Conservation (phyloP, 805 yeast genomes). For the Saccharomycodes ludwigii region DNA sequence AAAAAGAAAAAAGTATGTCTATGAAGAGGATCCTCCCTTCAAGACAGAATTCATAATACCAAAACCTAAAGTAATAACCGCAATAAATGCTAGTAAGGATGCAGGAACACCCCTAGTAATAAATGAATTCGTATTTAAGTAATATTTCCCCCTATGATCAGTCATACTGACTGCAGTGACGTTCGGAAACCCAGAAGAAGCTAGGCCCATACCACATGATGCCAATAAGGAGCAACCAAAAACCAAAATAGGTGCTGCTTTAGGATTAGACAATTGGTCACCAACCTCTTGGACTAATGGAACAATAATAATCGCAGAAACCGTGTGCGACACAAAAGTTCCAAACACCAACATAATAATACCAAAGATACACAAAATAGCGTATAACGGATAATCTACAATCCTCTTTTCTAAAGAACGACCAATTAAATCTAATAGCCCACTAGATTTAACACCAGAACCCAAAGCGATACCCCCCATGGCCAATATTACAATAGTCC, state of each 20-base stretch:
- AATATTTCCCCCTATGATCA: slow-evolving; percentile 83
- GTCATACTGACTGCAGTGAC: slow-evolving; percentile 93
- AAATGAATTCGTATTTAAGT: slow-evolving; percentile 68
- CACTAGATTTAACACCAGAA: slow-evolving; percentile 86
- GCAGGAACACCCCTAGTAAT: slow-evolving; percentile 88
- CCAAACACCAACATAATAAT: slow-evolving; percentile 74
- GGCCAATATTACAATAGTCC: slow-evolving; percentile 91
- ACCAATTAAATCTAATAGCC: slow-evolving; percentile 73
- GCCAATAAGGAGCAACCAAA: slow-evolving; percentile 49
- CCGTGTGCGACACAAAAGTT: slow-evolving; percentile 93
- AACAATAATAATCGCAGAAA: slow-evolving; percentile 84
- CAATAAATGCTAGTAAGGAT: slow-evolving; percentile 58
- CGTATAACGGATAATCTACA: slow-evolving; percentile 48
- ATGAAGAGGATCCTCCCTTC: slow-evolving; percentile 7
- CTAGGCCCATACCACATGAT: slow-evolving; percentile 94
- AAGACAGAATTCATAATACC: slow-evolving; percentile 44
- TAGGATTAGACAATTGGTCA: slow-evolving; percentile 51
- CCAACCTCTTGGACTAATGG: slow-evolving; percentile 90
- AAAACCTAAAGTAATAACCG: slow-evolving; percentile 71
- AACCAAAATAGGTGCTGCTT: slow-evolving; percentile 40
- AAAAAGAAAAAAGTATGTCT: neutral
- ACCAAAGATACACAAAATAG: slow-evolving; percentile 73
- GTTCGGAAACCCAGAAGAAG: slow-evolving; percentile 97
- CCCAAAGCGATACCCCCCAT: slow-evolving; percentile 98
- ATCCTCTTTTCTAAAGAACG: slow-evolving; percentile 50